phyloP scores from a whole-genome alignment of 75 land plant genomes.

The Adiantum capillusveneris region DNA sequence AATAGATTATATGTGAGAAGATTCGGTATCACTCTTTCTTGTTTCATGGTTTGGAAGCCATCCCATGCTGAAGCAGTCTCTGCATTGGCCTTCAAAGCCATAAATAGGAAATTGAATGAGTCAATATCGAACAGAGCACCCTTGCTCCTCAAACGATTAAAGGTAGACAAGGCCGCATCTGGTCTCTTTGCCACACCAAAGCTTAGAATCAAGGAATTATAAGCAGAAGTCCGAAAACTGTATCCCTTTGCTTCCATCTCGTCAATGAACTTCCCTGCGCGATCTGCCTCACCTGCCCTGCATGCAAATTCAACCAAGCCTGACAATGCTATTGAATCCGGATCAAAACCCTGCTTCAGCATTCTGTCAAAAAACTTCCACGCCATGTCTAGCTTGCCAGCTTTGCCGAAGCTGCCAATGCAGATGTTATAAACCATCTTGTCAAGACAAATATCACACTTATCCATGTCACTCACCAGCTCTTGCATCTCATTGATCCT shows the following conservation, averaged over 20 bases:
- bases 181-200: constrained; percentile 77
- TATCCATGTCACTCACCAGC: constrained; percentile 59
- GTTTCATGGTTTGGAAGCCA: constrained; percentile 57
- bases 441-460: constrained; percentile 47
- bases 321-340: constrained; percentile 72
- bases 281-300: constrained; percentile 40
- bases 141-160: constrained; percentile 52
- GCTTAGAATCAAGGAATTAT: constrained; percentile 82
- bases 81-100: constrained; percentile 22
- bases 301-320: constrained; percentile 67
- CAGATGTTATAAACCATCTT: constrained; percentile 70
- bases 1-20: constrained; percentile 12
- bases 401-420: constrained; percentile 76
- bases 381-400: constrained; percentile 71
- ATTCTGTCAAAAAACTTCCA: constrained; percentile 73
- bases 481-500: constrained; percentile 59
- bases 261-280: constrained; percentile 62
- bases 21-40: constrained; percentile 25
- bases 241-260: constrained; percentile 46
- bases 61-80: constrained; percentile 33
- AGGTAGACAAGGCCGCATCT: constrained; percentile 58
- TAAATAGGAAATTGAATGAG: constrained; percentile 7
- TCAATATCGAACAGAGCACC: constrained; percentile 44
- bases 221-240: constrained; percentile 64
- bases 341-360: constrained; percentile 45